These are phyloP conservation scores for Gossypium davidsonii DNA, from an alignment of 441 rosid genomes.

Conservation along the genomic window DNA sequence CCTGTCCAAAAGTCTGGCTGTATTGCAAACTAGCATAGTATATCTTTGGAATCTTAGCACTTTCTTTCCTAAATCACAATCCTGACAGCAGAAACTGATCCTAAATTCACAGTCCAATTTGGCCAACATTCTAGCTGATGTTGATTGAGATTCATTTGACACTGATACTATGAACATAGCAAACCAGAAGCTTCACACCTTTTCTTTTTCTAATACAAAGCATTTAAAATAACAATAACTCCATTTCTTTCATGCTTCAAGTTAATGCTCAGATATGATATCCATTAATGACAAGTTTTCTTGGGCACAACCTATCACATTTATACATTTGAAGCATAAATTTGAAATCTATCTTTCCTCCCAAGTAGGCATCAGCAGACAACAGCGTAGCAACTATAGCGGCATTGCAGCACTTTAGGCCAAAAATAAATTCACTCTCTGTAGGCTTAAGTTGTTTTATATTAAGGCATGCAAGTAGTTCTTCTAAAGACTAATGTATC, in stretches of 20 bases:
- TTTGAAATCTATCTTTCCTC: background rate
- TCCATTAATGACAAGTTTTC: background rate
- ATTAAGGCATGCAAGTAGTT: background rate
- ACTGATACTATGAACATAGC: background rate
- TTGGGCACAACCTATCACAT: background rate
- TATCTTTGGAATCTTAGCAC: background rate
- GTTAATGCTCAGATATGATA: background rate
- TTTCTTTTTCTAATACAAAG: background rate
- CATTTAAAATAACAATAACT: constrained; percentile 3
- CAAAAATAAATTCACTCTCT: background rate
- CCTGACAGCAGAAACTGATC: background rate
- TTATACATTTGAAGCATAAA: background rate
- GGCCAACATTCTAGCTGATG: background rate
- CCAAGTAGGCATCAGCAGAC: background rate
- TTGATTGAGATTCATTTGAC: background rate
- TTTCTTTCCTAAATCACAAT: background rate
- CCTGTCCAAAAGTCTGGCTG: background rate
- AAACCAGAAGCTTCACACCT: background rate
- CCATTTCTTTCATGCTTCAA: background rate
- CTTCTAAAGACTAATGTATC: background rate
- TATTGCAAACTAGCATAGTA: background rate
- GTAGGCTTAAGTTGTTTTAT: background rate
- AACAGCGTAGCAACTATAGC: background rate
- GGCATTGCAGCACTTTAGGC: background rate
- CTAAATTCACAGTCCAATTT: background rate